phyloP scores from a whole-genome alignment of 2,329 filamentous ascomycete genomes.

The Ophiocordyceps camponoti-leonardi region DNA sequence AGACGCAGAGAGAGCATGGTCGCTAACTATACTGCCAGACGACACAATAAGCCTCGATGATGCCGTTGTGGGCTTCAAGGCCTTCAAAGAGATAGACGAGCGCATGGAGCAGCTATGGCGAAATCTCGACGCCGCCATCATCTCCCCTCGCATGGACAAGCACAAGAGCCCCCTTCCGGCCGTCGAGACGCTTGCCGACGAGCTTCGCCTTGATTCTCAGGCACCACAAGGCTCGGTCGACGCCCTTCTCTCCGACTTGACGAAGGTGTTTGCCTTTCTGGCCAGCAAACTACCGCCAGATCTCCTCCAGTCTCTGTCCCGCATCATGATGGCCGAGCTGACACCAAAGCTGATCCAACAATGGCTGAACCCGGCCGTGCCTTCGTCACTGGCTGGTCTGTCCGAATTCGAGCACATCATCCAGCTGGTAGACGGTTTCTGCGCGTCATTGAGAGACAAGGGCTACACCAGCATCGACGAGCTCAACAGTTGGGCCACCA shows the following conservation, averaged over 20 bases:
- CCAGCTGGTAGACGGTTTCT: constrained; percentile 46
- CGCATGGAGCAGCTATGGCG: constrained; percentile 44
- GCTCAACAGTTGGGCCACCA: constrained; percentile 63
- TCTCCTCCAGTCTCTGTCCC: constrained; percentile 43
- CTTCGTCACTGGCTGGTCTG: constrained; percentile 55
- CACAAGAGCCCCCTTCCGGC: constrained; percentile 16
- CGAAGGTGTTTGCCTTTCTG: constrained; percentile 32
- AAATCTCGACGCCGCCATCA: constrained; percentile 41
- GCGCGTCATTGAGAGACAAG: constrained; percentile 39
- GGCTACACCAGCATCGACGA: constrained; percentile 46
- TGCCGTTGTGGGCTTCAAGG: constrained; percentile 36
- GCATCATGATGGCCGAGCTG: constrained; percentile 52
- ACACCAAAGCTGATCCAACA: constrained; percentile 49
- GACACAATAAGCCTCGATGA: constrained; percentile 34
- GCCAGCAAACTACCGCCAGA: constrained; percentile 33
- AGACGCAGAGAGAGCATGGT: neutral
- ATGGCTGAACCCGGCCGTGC: constrained; percentile 65
- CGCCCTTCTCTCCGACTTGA: constrained; percentile 35
- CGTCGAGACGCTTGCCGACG: constrained; percentile 24
- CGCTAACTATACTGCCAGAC: constrained; percentile 15
- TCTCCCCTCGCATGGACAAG: constrained; percentile 39
- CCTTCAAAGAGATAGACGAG: constrained; percentile 43
- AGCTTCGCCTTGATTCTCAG: constrained; percentile 23
- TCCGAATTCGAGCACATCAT: constrained; percentile 53
- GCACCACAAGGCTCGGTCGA: constrained; percentile 25